Evolutionary conservation across 129 eudicot genomes (phyloP).

Genomic region (Flaveria sonorensis): DNA sequence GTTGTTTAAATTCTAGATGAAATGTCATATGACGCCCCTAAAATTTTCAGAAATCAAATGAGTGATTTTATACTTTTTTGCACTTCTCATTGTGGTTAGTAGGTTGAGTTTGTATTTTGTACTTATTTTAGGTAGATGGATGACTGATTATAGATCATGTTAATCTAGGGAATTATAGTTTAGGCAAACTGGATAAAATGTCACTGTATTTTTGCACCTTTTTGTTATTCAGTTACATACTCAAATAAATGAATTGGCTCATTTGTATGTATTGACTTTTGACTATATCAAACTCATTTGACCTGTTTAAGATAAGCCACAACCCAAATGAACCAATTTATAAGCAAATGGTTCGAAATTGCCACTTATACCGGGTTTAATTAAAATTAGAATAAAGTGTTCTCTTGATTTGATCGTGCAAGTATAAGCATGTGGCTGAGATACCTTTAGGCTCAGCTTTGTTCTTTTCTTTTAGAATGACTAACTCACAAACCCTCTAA

Average conservation of each 20-base stretch:
- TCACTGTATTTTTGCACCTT: not conserved
- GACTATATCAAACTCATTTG: not conserved
- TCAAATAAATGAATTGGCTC: conserved; percentile 9
- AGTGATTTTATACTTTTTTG: not conserved
- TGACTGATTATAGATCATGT: not conserved
- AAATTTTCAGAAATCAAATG: not conserved
- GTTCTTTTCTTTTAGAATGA: too few species aligned
- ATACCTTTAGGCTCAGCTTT: not conserved
- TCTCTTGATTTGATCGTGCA: not conserved
- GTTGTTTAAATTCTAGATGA: not conserved
- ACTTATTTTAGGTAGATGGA: not conserved
- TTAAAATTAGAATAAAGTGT: not conserved
- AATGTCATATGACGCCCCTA: not conserved
- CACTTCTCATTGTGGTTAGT: not conserved
- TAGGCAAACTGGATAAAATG: not conserved
- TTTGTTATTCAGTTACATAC: not conserved
- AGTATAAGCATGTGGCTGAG: not conserved
- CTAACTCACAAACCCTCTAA: too few species aligned
- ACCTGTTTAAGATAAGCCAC: not conserved
- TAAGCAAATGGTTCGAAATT: not conserved
- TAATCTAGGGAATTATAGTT: not conserved
- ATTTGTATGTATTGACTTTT: not conserved
- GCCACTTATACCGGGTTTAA: not conserved
- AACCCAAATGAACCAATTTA: not conserved
- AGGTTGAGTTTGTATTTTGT: not conserved